phyloP scores from a whole-genome alignment of 2,329 filamentous ascomycete species.

The Exophiala viscosa region DNA sequence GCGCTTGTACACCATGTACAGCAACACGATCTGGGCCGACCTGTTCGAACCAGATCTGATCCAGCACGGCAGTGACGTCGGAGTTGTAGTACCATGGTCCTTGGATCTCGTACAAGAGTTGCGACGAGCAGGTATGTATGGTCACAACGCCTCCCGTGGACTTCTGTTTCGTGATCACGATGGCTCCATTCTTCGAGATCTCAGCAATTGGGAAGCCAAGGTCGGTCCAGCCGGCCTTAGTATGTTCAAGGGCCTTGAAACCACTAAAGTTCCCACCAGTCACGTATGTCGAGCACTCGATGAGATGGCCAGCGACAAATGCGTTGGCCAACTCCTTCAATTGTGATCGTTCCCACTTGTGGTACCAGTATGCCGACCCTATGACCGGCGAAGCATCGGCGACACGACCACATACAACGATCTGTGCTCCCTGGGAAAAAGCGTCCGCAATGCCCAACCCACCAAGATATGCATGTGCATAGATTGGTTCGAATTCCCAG shows the following conservation, averaged over 20 bases:
- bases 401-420: constrained; percentile 44
- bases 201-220: constrained; percentile 48
- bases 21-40: constrained; percentile 48
- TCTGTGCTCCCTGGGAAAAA: constrained; percentile 41
- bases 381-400: constrained; percentile 45
- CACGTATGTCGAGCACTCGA: constrained; percentile 43
- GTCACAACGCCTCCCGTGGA: constrained; percentile 41
- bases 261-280: constrained; percentile 45
- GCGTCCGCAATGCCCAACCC: constrained; percentile 39
- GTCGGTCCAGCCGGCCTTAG: constrained; percentile 40
- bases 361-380: constrained; percentile 42
- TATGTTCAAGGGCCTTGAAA: constrained; percentile 37
- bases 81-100: constrained; percentile 57
- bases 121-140: constrained; percentile 51
- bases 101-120: constrained; percentile 55
- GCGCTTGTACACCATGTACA: constrained; percentile 42
- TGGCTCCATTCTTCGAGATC: constrained; percentile 39
- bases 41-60: constrained; percentile 52
- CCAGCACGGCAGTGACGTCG: constrained; percentile 53
- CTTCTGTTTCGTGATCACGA: constrained; percentile 45
- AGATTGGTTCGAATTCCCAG: constrained; percentile 38
- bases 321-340: constrained; percentile 40
- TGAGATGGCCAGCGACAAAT: constrained; percentile 38
- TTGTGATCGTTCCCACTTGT: constrained; percentile 39
- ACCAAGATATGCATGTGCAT: constrained; percentile 37